Evolutionary conservation across 345 rosid genomes (phyloP).

Genomic region (Garcia nutans): DNA sequence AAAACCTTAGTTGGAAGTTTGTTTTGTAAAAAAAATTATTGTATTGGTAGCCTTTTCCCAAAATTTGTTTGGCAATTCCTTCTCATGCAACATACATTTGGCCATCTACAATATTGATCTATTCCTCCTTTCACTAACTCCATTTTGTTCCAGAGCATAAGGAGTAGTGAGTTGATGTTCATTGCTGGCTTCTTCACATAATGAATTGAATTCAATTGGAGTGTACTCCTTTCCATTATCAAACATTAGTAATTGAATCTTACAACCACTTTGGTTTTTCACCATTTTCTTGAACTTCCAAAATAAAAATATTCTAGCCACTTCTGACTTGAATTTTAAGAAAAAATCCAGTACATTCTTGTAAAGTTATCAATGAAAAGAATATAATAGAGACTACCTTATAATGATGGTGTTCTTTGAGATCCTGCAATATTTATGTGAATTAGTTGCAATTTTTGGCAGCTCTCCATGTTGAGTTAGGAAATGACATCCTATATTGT

Average conservation of each 20-base stretch:
- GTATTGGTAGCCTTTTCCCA: neutral
- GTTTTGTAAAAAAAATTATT: too few species aligned
- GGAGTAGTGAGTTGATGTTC: neutral
- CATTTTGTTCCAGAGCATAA: neutral
- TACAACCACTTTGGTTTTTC: slow-evolving; percentile 1
- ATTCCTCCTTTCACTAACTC: neutral
- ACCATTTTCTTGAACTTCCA: neutral
- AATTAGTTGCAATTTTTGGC: neutral
- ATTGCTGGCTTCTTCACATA: neutral
- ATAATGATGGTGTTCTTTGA: neutral
- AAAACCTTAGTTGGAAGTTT: too few species aligned
- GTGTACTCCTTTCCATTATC: slow-evolving; percentile 15
- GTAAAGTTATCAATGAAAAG: neutral
- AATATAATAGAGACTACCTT: neutral
- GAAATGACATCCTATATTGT: neutral
- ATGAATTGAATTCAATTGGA: neutral
- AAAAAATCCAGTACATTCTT: neutral
- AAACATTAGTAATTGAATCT: neutral
- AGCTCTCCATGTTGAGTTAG: neutral
- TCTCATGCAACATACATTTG: neutral
- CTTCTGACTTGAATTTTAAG: neutral
- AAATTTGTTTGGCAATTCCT: neutral
- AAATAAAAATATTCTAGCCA: neutral
- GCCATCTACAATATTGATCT: neutral
- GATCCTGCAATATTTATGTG: neutral